Conservation (phyloP, 148 eudicot species). For the Nyssa sinensis region DNA sequence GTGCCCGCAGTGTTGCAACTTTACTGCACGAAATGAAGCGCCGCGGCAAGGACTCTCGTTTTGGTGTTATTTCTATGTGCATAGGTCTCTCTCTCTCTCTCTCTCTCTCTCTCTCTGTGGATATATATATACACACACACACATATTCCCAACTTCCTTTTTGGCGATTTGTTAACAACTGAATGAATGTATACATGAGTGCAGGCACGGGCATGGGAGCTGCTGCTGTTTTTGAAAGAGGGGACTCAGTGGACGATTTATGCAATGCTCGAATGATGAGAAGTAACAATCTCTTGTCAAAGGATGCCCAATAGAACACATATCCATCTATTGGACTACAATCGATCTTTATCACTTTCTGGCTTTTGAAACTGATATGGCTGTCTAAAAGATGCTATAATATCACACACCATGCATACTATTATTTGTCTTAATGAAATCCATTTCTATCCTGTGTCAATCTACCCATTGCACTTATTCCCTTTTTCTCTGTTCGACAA, state of each 20-base stretch:
- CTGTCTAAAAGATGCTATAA: too few species aligned
- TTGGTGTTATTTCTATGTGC: conserved; percentile 90
- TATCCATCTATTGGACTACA: neutral
- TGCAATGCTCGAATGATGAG: conserved; percentile 22
- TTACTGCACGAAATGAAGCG: conserved; percentile 87
- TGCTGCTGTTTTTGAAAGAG: conserved; percentile 92
- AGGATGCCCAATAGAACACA: conserved; percentile 18
- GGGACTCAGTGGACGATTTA: conserved; percentile 49
- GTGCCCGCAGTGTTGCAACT: conserved; percentile 85
- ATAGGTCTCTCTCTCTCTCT: conserved; percentile 44
- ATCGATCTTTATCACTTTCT: neutral
- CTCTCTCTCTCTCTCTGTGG: too few species aligned
- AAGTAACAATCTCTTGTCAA: conserved; percentile 10
- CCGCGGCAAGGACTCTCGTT: conserved; percentile 71
- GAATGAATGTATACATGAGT: conserved; percentile 3
- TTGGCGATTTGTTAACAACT: neutral
- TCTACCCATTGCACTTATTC: too few species aligned
- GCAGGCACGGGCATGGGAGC: conserved; percentile 96
- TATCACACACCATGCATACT: neutral
- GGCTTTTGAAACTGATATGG: neutral
- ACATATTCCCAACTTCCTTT: neutral
- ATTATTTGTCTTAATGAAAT: too few species aligned
- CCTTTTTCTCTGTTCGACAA: too few species aligned
- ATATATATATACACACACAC: too few species aligned
- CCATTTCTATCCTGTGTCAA: neutral